Evolutionary conservation across 495 filamentous ascomycete genomes (phyloP).

Genomic region (Xylaria scruposa): DNA sequence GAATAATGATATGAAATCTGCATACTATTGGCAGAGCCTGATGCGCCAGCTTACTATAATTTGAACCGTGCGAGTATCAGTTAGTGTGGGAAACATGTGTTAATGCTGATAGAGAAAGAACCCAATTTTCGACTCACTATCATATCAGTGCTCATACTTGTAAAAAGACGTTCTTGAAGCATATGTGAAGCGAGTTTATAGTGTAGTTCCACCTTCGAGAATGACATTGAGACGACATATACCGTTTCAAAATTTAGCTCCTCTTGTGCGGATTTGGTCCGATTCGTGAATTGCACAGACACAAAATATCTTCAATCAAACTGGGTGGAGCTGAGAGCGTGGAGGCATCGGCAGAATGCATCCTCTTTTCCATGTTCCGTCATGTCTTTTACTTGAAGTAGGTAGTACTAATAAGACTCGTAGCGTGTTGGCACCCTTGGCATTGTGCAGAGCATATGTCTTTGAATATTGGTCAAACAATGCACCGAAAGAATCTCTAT

Average conservation of each 20-base stretch:
- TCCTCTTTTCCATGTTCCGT: not conserved
- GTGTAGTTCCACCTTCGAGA: not conserved
- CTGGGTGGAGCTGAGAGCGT: constrained; percentile 4
- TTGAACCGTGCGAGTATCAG: not conserved
- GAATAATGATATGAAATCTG: not conserved
- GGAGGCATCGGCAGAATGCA: not conserved
- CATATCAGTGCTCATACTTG: not conserved
- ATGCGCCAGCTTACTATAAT: not conserved
- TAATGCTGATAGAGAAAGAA: not conserved
- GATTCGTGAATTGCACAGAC: constrained; percentile 1
- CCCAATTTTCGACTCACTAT: not conserved
- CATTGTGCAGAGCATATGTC: not conserved
- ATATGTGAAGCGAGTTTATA: not conserved
- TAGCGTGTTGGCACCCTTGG: not conserved
- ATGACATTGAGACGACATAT: not conserved
- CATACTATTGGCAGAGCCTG: not conserved
- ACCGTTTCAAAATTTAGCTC: not conserved
- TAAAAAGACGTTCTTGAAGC: too few species aligned
- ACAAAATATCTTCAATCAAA: constrained; percentile 5
- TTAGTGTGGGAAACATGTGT: not conserved
- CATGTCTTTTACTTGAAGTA: too few species aligned
- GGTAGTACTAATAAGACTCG: too few species aligned
- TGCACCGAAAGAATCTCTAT: not conserved
- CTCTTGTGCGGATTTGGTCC: not conserved
- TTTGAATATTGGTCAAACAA: not conserved